A percentile compares a stretch with the other conserved stretches of the same genome.
These are phyloP conservation scores for Tuctoria greenei DNA, from an alignment of 176 grass and related monocot species.

Conservation along the genomic window DNA sequence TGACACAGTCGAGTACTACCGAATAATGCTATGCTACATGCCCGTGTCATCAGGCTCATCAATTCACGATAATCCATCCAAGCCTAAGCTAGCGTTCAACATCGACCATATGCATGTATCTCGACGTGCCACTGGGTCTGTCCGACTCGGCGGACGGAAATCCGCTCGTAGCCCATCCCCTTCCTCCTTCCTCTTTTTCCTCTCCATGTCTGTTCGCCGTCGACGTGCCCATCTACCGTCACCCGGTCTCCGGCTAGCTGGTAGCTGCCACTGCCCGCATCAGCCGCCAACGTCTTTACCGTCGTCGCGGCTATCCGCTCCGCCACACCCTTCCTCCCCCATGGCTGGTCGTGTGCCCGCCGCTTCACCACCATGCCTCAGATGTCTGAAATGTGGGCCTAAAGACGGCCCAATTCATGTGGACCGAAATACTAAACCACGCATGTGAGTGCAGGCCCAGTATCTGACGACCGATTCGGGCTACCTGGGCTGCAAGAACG, in stretches of 20 bases:
- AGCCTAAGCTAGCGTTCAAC: conserved; percentile 22
- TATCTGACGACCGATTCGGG: conserved; percentile 38
- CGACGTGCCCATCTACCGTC: no score
- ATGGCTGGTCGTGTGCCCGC: no score
- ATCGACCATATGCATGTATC: background rate
- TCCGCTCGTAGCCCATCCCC: no score
- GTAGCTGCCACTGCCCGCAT: no score
- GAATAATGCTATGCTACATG: background rate
- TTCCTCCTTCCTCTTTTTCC: no score
- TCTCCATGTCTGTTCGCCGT: no score
- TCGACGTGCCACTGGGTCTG: background rate
- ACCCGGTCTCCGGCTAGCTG: no score
- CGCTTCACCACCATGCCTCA: no score
- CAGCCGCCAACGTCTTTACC: no score
- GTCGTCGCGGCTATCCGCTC: no score
- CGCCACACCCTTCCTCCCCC: no score
- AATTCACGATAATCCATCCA: background rate
- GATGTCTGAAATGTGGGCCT: background rate
- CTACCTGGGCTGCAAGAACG: conserved; percentile 58
- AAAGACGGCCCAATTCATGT: background rate
- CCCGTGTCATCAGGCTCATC: background rate
- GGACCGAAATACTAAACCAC: background rate
- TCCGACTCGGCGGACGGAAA: no score
- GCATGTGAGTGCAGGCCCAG: conserved; percentile 52
- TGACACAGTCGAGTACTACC: background rate